Evolutionary conservation across 495 filamentous ascomycete genomes (phyloP), one percentile per base, ranked within the genome.

Genomic region (Neurospora tetraspora): DNA sequence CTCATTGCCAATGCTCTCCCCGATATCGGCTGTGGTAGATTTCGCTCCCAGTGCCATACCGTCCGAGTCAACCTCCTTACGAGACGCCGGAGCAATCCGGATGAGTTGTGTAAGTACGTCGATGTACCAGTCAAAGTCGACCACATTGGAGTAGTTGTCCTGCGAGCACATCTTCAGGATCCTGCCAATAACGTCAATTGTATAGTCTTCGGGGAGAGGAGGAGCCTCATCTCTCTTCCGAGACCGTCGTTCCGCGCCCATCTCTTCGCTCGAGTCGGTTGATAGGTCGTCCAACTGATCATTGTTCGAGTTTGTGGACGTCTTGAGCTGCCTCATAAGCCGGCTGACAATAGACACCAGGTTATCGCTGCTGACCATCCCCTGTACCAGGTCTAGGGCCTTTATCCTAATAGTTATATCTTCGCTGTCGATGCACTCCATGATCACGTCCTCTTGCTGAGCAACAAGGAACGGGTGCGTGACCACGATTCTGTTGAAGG

Each of bases 101-200:
- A 97, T 87, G 4, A 99, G 85, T 76, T 95, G 91, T 7, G 93
- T 88, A 11, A 99, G 82, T 43, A 94, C 87, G 72, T 92, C 90
- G 69, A 98, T 89, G 82, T 98, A 98, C 96, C 96, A 99, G 74
- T 97, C 96, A 79, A 99, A 98, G 78, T 99, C 96, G 65, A 82
- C 82, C 68, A 98, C 82, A 77, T 92, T 92, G 18, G 88, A 86
- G 80, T 98, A 99, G 72, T 93, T 97, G 74, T 93, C 90, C 69
- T 90, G 88, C n/a, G 92, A 93, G 81, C 96, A 98, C 86, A 99
- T 96, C 72, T 92, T 90, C 27, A 98, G 77, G 71, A 98, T 93
- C 61, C 91, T 86, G 42, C 86, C 86, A 37, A 97, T 90, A 38
- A 97, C 92, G 73, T 91, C 91, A 12, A 90, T 79, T 43, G 88